phyloP scores from a whole-genome alignment of 1,284 basidiomycete species.

The Tetrapyrgos nigripes region DNA sequence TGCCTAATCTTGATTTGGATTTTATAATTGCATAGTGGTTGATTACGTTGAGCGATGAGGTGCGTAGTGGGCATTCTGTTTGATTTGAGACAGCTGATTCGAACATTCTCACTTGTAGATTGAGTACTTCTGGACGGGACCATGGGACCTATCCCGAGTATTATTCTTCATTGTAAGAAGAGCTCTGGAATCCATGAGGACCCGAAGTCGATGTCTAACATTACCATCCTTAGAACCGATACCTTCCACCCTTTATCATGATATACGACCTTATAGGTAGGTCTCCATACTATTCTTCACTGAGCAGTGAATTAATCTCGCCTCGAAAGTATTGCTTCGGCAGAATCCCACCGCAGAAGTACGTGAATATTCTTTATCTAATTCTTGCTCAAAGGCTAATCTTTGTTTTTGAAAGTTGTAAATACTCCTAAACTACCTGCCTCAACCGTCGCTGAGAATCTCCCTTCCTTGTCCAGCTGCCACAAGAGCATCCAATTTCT shows the following conservation, averaged over 20 bases:
- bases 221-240: constrained; percentile 39
- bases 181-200: neutral
- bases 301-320: constrained; percentile 1
- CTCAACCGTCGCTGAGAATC: neutral
- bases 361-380: constrained; percentile 12
- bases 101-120: constrained; percentile 25
- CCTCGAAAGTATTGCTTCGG: constrained; percentile 32
- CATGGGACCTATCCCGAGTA: constrained; percentile 37
- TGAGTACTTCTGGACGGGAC: constrained; percentile 44
- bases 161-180: constrained; percentile 41
- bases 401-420: constrained; percentile 27
- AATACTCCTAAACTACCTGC: constrained; percentile 14
- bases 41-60: constrained; percentile 46
- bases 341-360: constrained; percentile 30
- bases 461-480: constrained; percentile 31
- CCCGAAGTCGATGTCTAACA: neutral
- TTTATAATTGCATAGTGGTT: constrained; percentile 30
- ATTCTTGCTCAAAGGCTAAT: neutral
- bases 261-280: constrained; percentile 8
- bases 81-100: neutral
- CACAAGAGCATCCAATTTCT: constrained; percentile 29
- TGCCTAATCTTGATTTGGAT: constrained; percentile 24
- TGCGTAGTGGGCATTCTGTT: constrained; percentile 11
- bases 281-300: neutral
- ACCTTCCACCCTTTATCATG: constrained; percentile 25